phyloP scores from a whole-genome alignment of 2,329 filamentous ascomycete species.

The Cladosporium sp. region DNA sequence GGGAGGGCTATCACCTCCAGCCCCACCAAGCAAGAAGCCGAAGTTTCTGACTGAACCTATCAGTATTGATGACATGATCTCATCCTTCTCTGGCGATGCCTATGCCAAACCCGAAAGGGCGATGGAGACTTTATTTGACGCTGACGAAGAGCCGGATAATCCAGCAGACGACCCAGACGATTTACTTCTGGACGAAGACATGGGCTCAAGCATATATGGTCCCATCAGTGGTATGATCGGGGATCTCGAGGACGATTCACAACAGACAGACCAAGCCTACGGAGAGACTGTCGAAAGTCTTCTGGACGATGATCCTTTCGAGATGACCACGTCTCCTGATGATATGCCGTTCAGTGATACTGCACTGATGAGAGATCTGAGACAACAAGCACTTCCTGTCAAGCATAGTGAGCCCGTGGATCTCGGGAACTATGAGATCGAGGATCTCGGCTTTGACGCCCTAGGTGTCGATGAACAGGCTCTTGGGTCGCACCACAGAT shows the following conservation, averaged over 20 bases:
- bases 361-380: slow-evolving; percentile 29
- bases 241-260: slow-evolving; percentile 18
- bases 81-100: slow-evolving; percentile 83
- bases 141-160: slow-evolving; percentile 17
- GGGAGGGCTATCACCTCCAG: slow-evolving; percentile 77
- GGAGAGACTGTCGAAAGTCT: slow-evolving; percentile 33
- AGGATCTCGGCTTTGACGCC: slow-evolving; percentile 32
- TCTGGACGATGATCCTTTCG: slow-evolving; percentile 36
- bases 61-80: slow-evolving; percentile 80
- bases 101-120: slow-evolving; percentile 61
- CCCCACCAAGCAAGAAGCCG: slow-evolving; percentile 72
- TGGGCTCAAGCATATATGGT: slow-evolving; percentile 31
- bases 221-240: slow-evolving; percentile 28
- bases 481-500: slow-evolving; percentile 28
- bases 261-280: slow-evolving; percentile 22
- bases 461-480: slow-evolving; percentile 24
- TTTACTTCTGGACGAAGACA: slow-evolving; percentile 32
- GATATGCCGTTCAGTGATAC: slow-evolving; percentile 28
- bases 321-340: slow-evolving; percentile 29
- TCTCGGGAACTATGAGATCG: slow-evolving; percentile 28
- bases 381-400: slow-evolving; percentile 24
- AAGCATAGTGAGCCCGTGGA: slow-evolving; percentile 19
- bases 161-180: slow-evolving; percentile 28
- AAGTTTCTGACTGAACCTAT: slow-evolving; percentile 86
- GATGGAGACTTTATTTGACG: slow-evolving; percentile 47